A percentile compares a stretch with the other conserved stretches of the same genome.
These are phyloP conservation scores for Penicillium antarcticum DNA, from an alignment of 495 filamentous ascomycete genomes.

Conservation along the genomic window DNA sequence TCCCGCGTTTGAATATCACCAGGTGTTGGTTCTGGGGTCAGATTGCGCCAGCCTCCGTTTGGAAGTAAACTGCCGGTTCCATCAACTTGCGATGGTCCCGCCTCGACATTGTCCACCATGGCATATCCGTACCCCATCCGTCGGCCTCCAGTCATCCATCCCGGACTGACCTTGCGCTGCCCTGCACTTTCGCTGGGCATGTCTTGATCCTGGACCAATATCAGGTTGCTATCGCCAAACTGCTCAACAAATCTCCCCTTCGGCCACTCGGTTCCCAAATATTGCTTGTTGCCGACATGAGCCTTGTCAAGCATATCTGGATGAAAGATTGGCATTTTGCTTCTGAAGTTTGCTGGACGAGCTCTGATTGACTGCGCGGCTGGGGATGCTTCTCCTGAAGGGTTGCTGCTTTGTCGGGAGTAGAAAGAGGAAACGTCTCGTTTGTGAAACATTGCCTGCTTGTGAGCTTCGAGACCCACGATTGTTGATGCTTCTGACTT, in stretches of 20 bases:
- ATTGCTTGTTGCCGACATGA: not conserved
- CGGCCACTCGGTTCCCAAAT: not conserved
- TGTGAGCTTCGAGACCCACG: slow-evolving; percentile 8
- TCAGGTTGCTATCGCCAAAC: slow-evolving; percentile 16
- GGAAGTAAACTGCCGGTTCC: not conserved
- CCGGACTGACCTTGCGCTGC: slow-evolving; percentile 38
- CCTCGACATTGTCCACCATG: slow-evolving; percentile 24
- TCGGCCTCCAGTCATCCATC: slow-evolving; percentile 45
- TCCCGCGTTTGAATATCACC: not conserved
- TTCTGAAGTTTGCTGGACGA: not conserved
- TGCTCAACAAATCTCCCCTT: slow-evolving; percentile 33
- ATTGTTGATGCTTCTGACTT: slow-evolving; percentile 4
- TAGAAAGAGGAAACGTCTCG: slow-evolving; percentile 27
- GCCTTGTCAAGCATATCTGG: not conserved
- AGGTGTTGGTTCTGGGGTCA: not conserved
- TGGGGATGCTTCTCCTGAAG: slow-evolving; percentile 10
- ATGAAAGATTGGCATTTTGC: not conserved
- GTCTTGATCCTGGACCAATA: not conserved
- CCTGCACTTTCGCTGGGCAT: slow-evolving; percentile 2
- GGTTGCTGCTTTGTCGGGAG: slow-evolving; percentile 22
- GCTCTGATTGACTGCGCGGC: not conserved
- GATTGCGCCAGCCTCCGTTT: not conserved
- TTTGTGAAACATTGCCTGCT: not conserved
- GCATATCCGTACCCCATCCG: slow-evolving; percentile 44
- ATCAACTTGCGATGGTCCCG: not conserved